Percentiles rank a stretch among this genome's conserved stretches.
Evolutionary conservation across 2,329 filamentous ascomycete species (phyloP).

Genomic region (Westerdykella ornata): DNA sequence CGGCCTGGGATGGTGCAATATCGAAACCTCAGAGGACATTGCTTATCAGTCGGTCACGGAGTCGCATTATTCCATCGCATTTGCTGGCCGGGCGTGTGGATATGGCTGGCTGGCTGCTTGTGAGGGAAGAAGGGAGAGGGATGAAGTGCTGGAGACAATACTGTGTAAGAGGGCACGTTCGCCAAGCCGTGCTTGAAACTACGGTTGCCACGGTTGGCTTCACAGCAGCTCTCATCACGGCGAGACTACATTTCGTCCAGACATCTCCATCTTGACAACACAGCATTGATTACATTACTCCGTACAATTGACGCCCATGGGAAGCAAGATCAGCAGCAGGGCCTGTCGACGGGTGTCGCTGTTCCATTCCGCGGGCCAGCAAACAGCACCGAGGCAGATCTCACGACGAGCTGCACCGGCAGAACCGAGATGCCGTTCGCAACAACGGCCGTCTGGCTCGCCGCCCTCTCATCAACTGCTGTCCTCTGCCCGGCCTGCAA

Average conservation of each 20-base stretch:
- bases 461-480: background rate
- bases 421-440: background rate
- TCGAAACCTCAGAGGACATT: slow-evolving; percentile 17
- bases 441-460: too few relatives aligned
- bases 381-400: too few relatives aligned
- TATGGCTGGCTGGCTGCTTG: background rate
- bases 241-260: too few relatives aligned
- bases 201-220: too few relatives aligned
- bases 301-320: too few relatives aligned
- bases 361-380: too few relatives aligned
- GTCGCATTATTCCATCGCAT: slow-evolving; percentile 24
- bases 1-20: slow-evolving; percentile 19
- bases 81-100: slow-evolving; percentile 9
- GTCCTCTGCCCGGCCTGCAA: background rate
- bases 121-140: background rate
- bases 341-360: too few relatives aligned
- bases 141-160: background rate
- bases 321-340: too few relatives aligned
- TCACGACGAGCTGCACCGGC: background rate
- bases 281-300: too few relatives aligned
- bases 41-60: slow-evolving; percentile 24
- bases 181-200: background rate
- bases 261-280: too few relatives aligned
- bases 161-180: background rate
- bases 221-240: too few relatives aligned